A percentile compares a stretch with the other conserved stretches of the same genome.
Conservation (phyloP, 768 basidiomycete genomes). For the Boletus barrowsii region DNA sequence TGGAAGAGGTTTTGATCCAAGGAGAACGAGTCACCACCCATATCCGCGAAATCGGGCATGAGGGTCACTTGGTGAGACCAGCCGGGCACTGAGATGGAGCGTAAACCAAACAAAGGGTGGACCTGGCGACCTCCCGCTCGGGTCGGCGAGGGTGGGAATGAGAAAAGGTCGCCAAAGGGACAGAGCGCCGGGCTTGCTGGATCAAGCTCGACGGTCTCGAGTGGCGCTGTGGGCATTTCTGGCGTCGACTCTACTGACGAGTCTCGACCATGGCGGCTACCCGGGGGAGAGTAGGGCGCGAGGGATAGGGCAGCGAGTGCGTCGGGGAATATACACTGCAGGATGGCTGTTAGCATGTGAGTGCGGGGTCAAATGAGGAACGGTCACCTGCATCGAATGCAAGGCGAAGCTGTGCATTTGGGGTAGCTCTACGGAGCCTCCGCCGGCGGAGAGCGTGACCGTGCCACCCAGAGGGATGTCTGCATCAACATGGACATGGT, state of each 20-base stretch:
- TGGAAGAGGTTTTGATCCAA: slow-evolving; percentile 48
- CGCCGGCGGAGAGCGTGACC: slow-evolving; percentile 36
- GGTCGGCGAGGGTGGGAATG: slow-evolving; percentile 20
- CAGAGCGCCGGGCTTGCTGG: slow-evolving; percentile 38
- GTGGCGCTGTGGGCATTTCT: slow-evolving; percentile 37
- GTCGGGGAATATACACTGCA: slow-evolving; percentile 35
- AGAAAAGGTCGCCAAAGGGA: slow-evolving; percentile 32
- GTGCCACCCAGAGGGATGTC: slow-evolving; percentile 21
- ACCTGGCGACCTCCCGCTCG: slow-evolving; percentile 22
- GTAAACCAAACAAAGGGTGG: slow-evolving; percentile 35
- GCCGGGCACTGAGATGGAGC: slow-evolving; percentile 45
- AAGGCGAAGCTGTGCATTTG: slow-evolving; percentile 26
- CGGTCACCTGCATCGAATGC: slow-evolving; percentile 26
- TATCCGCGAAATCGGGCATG: slow-evolving; percentile 43
- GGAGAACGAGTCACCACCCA: slow-evolving; percentile 37
- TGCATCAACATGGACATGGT: slow-evolving; percentile 13
- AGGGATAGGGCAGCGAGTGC: slow-evolving; percentile 57
- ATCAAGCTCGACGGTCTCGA: slow-evolving; percentile 39
- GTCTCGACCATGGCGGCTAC: slow-evolving; percentile 39
- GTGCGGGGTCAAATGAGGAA: not conserved
- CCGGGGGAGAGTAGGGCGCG: slow-evolving; percentile 49
- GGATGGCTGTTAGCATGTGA: slow-evolving; percentile 24
- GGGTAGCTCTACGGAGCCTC: slow-evolving; percentile 37
- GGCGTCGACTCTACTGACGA: slow-evolving; percentile 58
- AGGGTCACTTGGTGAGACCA: slow-evolving; percentile 24